phyloP scores from a whole-genome alignment of 176 grass and related monocot genomes.

The Oryza rufipogon region DNA sequence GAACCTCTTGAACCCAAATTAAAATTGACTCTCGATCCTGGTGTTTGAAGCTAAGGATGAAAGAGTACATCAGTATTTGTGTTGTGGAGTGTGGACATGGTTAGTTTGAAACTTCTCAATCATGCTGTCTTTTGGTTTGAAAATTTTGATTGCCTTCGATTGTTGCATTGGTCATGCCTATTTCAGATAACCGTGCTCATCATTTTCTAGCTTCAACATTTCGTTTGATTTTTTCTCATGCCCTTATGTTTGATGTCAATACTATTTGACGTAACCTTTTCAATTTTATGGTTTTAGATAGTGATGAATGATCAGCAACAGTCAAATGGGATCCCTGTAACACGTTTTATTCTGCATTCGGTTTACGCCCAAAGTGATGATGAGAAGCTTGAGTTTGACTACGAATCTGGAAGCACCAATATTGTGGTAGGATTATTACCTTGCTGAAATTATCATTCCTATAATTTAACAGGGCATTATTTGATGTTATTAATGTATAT shows the following conservation, averaged over 20 bases:
- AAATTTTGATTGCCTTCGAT: neutral
- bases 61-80: neutral
- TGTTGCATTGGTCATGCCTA: neutral
- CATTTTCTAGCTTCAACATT: slow-evolving; percentile 15
- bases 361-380: slow-evolving; percentile 94
- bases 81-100: neutral
- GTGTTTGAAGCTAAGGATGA: slow-evolving; percentile 19
- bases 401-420: slow-evolving; percentile 96
- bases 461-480: slow-evolving; percentile 20
- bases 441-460: slow-evolving; percentile 30
- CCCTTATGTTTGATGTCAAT: slow-evolving; percentile 13
- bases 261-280: slow-evolving; percentile 1
- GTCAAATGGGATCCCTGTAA: slow-evolving; percentile 88
- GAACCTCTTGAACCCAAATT: neutral
- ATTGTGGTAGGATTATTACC: slow-evolving; percentile 60
- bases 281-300: slow-evolving; percentile 63
- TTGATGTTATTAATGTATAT: slow-evolving; percentile 37
- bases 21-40: slow-evolving; percentile 3
- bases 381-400: slow-evolving; percentile 98
- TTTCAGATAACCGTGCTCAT: slow-evolving; percentile 2
- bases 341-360: slow-evolving; percentile 89
- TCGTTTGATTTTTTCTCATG: slow-evolving; percentile 8
- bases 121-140: neutral
- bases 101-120: neutral
- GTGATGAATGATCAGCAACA: slow-evolving; percentile 97